Percentiles rank a stretch among this genome's conserved stretches.
These are phyloP conservation scores for Populus euphratica DNA, from an alignment of 345 rosid genomes.

Conservation along the genomic window DNA sequence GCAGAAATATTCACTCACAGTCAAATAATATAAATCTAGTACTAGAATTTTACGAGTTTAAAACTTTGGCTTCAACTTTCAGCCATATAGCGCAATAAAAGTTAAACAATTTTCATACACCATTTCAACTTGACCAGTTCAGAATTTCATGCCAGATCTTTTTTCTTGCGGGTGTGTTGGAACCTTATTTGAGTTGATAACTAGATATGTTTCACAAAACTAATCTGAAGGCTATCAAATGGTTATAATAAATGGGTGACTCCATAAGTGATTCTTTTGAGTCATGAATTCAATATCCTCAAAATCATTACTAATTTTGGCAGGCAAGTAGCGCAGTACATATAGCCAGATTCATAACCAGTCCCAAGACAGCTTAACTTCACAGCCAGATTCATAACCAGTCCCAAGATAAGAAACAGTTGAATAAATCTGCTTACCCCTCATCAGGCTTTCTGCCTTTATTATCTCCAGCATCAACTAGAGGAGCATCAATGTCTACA, in stretches of 20 bases:
- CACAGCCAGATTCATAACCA: neutral
- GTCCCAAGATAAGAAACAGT: neutral
- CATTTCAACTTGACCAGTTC: neutral
- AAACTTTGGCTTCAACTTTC: neutral
- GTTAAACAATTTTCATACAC: neutral
- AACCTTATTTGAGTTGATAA: neutral
- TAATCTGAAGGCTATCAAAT: neutral
- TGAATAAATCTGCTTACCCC: slow-evolving; percentile 39
- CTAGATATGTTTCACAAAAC: neutral
- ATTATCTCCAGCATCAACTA: slow-evolving; percentile 68
- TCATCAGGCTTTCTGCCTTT: slow-evolving; percentile 41
- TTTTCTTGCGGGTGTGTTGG: neutral
- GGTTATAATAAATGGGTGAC: neutral
- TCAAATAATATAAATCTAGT: slow-evolving; percentile 11
- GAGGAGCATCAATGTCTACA: slow-evolving; percentile 56
- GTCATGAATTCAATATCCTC: neutral
- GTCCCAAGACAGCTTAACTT: neutral
- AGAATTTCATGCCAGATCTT: neutral
- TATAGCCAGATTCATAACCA: neutral
- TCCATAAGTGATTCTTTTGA: neutral
- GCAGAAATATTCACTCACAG: slow-evolving; percentile 22
- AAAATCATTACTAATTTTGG: neutral
- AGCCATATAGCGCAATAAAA: neutral
- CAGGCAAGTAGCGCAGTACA: neutral
- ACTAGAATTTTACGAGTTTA: neutral